A percentile compares a stretch with the other conserved stretches of the same genome.
phyloP scores from a whole-genome alignment of 176 grass and related monocot genomes.

The Calamus simplicifolius region DNA sequence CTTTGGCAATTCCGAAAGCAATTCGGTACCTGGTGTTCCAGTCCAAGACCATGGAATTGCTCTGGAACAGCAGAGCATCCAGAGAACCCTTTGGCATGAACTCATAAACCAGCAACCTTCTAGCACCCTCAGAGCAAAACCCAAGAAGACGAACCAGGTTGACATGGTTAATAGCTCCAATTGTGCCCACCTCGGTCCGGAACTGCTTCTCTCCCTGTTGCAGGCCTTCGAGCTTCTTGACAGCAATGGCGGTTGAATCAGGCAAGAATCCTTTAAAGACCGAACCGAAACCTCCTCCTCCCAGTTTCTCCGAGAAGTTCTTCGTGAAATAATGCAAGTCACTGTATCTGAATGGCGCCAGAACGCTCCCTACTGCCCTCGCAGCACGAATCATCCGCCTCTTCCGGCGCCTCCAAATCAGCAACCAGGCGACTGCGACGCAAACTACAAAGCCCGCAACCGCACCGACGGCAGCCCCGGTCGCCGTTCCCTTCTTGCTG shows the following conservation, averaged over 20 bases:
- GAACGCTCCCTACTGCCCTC: slow-evolving; percentile 1
- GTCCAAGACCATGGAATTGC: neutral
- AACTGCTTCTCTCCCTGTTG: slow-evolving; percentile 63
- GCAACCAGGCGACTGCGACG: slow-evolving; percentile 2
- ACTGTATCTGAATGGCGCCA: slow-evolving; percentile 25
- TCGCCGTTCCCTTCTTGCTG: too few relatives aligned
- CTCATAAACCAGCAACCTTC: slow-evolving; percentile 54
- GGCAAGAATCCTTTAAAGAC: slow-evolving; percentile 47
- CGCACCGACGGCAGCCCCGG: too few relatives aligned
- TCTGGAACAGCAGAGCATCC: slow-evolving; percentile 28
- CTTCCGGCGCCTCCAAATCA: slow-evolving; percentile 12
- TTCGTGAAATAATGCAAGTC: slow-evolving; percentile 33
- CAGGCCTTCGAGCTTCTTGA: slow-evolving; percentile 46
- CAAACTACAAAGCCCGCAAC: slow-evolving; percentile 3
- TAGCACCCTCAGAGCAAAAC: slow-evolving; percentile 41
- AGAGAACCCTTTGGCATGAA: slow-evolving; percentile 45
- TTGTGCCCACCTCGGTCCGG: slow-evolving; percentile 53
- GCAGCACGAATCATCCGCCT: neutral
- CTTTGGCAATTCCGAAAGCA: slow-evolving; percentile 38
- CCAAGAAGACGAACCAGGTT: slow-evolving; percentile 49
- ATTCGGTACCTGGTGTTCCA: slow-evolving; percentile 45
- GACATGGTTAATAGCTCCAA: slow-evolving; percentile 43
- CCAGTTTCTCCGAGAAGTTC: slow-evolving; percentile 42
- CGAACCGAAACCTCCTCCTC: slow-evolving; percentile 50
- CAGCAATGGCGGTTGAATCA: slow-evolving; percentile 34